Base-by-base conservation (phyloP, 495 filamentous ascomycete genomes). In the Melanomma pulvis-pyrius region DNA sequence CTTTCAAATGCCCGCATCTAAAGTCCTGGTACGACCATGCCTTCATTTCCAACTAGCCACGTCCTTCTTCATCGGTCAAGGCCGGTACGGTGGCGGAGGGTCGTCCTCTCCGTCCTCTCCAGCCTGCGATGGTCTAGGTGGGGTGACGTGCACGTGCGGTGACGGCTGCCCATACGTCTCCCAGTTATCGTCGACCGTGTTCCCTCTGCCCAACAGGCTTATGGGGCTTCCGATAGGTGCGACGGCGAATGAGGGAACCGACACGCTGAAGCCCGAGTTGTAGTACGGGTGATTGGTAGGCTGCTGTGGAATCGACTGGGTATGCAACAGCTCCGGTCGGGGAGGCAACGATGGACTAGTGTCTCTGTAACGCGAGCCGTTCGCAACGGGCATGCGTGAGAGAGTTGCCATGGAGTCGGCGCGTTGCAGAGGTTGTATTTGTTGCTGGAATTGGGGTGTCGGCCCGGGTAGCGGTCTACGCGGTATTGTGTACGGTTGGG, bases 11-110 rank as follows among this genome's bases (percentile, higher is more conserved):
- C 54, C 54, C 44, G 54, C 54, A 46, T 46, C 24, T 32, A 34
- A 54, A 54, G n/a, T 19, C 28, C 28, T 44, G 9, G n/a, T 44
- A n/a, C n/a, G 17, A 6, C 8, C 17, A 15, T 44, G 39, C 32
- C 32, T 13, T 36, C 32, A 13, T 6, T 13, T 6, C 32, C 32
- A 36, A 6, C 6, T 13, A 13, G 32, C 6, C 6, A 13, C 32
- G n/a, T 36, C 32, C 13, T 6, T 6, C 39, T 44, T 6, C 17
- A 44, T 17, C 17, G 2, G 5, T 44, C 39, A 69, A 41, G 67
- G 67, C 39, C 15, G 24, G 47, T 69, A 69, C 2, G 67, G 67
- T 36, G 67, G 67, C 36, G 67, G 67, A 15, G 67, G 61, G 32
- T 69, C 59, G 51, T 63, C 60, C 17, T 63, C 59, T 1, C 48